phyloP scores from a whole-genome alignment of 202 grass and related monocot genomes.

The Brachypodium distachyon region DNA sequence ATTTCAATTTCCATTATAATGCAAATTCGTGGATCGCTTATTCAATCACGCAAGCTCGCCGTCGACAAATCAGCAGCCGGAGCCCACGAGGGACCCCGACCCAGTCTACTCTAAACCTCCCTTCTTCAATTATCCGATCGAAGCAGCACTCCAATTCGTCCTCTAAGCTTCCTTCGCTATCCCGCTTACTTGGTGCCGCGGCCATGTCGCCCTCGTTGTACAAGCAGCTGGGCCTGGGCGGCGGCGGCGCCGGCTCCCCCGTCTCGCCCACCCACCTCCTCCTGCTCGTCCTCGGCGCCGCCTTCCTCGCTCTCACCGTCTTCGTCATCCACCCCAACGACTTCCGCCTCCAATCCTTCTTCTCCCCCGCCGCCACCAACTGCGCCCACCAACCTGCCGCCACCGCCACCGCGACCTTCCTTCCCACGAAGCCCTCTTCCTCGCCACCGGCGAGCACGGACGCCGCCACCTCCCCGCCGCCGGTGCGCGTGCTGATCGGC shows the following conservation, averaged over 20 bases:
- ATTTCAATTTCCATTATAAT: neutral
- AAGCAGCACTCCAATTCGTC: neutral
- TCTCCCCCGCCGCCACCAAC: neutral
- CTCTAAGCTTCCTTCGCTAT: no score
- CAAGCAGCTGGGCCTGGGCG: constrained; percentile 35
- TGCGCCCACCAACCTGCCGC: neutral
- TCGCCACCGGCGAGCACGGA: neutral
- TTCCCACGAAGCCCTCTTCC: no score
- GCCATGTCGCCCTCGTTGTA: constrained; percentile 11
- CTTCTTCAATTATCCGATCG: neutral
- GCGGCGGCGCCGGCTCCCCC: constrained; percentile 20
- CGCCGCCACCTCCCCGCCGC: neutral
- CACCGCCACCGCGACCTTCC: neutral
- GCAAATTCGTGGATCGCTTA: no score
- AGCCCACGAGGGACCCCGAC: neutral
- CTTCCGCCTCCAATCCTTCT: constrained; percentile 32
- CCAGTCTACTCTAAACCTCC: no score
- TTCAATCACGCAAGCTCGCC: neutral
- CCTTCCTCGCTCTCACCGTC: constrained; percentile 38
- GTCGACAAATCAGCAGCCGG: neutral
- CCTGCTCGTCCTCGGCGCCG: constrained; percentile 21
- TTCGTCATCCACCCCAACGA: constrained; percentile 58
- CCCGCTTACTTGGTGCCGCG: neutral
- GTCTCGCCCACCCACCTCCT: constrained; percentile 21
- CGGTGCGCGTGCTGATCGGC: constrained; percentile 45